Conservation (phyloP, 805 yeast species). For the Hermanozyma aechmeae region DNA sequence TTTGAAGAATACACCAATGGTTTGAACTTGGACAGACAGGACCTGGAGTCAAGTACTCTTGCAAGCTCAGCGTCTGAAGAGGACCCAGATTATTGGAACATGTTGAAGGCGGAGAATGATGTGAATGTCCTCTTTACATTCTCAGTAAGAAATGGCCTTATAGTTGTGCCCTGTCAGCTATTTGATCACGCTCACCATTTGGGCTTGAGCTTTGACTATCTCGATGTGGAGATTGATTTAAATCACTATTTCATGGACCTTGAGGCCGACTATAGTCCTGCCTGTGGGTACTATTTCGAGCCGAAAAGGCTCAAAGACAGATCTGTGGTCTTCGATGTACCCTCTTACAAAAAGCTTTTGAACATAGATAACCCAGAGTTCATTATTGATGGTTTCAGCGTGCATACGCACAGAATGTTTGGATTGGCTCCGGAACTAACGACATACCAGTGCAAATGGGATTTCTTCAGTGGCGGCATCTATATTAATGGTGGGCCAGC, state of each 20-base stretch:
- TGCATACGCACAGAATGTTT: constrained; percentile 88
- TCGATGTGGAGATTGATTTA: constrained; percentile 77
- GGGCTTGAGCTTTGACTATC: constrained; percentile 50
- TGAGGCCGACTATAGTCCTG: constrained; percentile 63
- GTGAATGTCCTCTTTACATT: constrained; percentile 69
- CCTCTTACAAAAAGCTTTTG: constrained; percentile 11
- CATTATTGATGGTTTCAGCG: constrained; percentile 45
- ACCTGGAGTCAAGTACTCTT: constrained; percentile 1
- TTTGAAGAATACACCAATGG: constrained; percentile 62
- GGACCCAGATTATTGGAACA: constrained; percentile 23
- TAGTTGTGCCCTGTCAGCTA: constrained; percentile 64
- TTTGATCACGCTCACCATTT: constrained; percentile 57
- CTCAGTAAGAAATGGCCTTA: constrained; percentile 58
- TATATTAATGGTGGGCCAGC: constrained; percentile 39
- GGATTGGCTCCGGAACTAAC: constrained; percentile 87
- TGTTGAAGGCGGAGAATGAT: constrained; percentile 55
- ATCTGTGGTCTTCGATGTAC: constrained; percentile 15
- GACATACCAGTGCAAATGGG: constrained; percentile 89
- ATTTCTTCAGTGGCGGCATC: constrained; percentile 57
- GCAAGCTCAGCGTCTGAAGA: constrained; percentile 1
- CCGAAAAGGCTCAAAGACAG: too few relatives aligned
- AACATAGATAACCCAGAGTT: constrained; percentile 29
- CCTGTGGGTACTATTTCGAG: constrained; percentile 17
- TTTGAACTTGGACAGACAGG: not conserved
- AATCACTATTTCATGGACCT: constrained; percentile 91